Evolutionary conservation across 768 basidiomycete species (phyloP).

Genomic region (Leucosporidium scottii): DNA sequence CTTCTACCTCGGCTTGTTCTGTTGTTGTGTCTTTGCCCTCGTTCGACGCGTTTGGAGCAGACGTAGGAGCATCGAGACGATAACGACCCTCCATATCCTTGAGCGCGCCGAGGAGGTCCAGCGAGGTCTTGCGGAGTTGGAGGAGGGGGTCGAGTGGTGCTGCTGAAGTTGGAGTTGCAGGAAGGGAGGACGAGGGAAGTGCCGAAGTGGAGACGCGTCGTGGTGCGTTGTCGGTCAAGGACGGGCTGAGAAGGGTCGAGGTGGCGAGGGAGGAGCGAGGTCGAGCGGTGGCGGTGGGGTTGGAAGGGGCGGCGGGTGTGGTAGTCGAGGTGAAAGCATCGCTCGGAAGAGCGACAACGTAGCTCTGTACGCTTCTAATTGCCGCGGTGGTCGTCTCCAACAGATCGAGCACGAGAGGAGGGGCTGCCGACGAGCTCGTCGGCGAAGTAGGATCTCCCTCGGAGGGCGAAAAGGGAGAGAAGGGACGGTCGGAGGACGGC

Average conservation of each 20-base stretch:
- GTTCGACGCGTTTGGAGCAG: too few species aligned
- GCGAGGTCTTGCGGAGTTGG: constrained; percentile 61
- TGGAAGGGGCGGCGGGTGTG: not conserved
- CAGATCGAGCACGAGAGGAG: constrained; percentile 51
- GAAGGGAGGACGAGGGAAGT: too few species aligned
- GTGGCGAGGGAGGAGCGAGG: constrained; percentile 1
- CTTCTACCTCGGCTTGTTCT: too few species aligned
- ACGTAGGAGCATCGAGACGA: constrained; percentile 51
- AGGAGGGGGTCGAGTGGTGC: constrained; percentile 52
- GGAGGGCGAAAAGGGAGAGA: constrained; percentile 6
- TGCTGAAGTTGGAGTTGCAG: too few species aligned
- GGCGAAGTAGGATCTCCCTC: constrained; percentile 45
- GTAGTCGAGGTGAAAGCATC: constrained; percentile 37
- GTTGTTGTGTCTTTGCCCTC: too few species aligned
- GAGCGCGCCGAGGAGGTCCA: constrained; percentile 66
- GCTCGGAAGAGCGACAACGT: constrained; percentile 71
- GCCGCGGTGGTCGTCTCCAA: constrained; percentile 73
- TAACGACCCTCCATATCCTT: constrained; percentile 71
- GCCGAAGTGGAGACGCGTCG: too few species aligned
- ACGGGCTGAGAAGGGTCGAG: not conserved
- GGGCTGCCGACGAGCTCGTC: not conserved
- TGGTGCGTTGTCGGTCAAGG: too few species aligned
- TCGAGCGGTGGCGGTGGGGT: not conserved
- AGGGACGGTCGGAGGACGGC: constrained; percentile 34
- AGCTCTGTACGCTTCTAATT: constrained; percentile 75